These are phyloP conservation scores for Fraxinus sp. DNA, from an alignment of 305 asterid genomes.

Conservation along the genomic window DNA sequence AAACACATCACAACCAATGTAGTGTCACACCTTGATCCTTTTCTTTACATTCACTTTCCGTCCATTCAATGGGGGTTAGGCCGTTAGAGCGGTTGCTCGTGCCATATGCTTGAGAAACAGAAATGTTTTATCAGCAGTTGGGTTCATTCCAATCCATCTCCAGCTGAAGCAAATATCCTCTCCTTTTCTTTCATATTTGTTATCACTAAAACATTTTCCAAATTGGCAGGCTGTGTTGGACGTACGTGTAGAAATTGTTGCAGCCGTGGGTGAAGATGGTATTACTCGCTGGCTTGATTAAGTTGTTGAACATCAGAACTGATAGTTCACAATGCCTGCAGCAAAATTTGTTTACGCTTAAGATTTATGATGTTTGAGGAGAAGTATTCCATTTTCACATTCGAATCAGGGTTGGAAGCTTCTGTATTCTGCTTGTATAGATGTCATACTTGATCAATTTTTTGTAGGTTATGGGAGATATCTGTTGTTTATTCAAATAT, in stretches of 20 bases:
- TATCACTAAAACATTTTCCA: neutral
- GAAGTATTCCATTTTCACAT: constrained; percentile 24
- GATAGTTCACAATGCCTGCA: constrained; percentile 11
- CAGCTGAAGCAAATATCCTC: neutral
- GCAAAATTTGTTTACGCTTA: constrained; percentile 25
- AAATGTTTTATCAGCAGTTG: neutral
- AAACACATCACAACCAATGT: neutral
- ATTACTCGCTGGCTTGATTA: constrained; percentile 95
- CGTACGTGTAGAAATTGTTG: constrained; percentile 80
- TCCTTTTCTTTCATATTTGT: neutral
- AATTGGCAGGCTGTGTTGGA: constrained; percentile 77
- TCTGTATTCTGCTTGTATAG: constrained; percentile 16
- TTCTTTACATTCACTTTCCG: neutral
- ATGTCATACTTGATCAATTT: constrained; percentile 14
- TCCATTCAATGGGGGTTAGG: neutral
- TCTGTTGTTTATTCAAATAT: constrained; percentile 20
- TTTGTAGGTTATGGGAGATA: constrained; percentile 26
- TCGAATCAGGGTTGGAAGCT: constrained; percentile 25
- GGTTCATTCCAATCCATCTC: neutral
- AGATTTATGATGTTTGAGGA: constrained; percentile 27
- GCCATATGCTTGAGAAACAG: neutral
- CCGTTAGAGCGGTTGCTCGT: neutral
- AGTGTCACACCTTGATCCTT: neutral
- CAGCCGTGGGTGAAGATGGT: constrained; percentile 93
- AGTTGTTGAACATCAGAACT: constrained; percentile 7